Evolutionary conservation across 2,329 filamentous ascomycete genomes (phyloP).

Genomic region (Zasmidium cellare): DNA sequence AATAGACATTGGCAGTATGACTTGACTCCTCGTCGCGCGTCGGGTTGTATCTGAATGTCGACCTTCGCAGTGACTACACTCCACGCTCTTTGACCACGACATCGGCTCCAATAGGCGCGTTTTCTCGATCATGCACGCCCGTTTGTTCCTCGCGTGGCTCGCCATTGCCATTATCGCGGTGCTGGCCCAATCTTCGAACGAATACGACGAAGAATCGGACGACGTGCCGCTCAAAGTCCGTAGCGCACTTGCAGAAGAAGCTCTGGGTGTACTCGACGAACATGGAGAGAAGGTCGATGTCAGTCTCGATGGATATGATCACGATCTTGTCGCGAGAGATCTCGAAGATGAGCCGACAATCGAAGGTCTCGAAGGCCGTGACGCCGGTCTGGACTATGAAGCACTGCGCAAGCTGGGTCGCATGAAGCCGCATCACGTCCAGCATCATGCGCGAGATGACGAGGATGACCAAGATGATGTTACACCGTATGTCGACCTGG

Average conservation of each 20-base stretch:
- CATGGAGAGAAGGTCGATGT: constrained; percentile 9
- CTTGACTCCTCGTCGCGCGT: neutral
- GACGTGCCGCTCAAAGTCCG: constrained; percentile 2
- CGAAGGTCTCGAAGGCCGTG: neutral
- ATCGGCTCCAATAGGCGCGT: neutral
- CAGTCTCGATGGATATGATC: constrained; percentile 13
- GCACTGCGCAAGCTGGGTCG: neutral
- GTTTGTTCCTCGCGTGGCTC: constrained; percentile 1
- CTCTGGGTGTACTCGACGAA: constrained; percentile 1
- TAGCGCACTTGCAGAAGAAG: constrained; percentile 5
- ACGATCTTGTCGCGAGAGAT: constrained; percentile 7
- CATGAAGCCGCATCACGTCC: constrained; percentile 7
- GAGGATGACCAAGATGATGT: constrained; percentile 39
- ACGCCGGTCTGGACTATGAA: neutral
- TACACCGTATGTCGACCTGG: neutral
- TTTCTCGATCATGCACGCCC: neutral
- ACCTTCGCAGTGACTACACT: neutral
- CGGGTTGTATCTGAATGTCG: neutral
- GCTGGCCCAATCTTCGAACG: neutral
- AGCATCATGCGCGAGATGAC: constrained; percentile 55
- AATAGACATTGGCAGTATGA: neutral
- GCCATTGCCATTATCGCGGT: neutral
- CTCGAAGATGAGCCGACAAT: neutral
- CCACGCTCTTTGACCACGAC: neutral
- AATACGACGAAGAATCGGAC: neutral